These are phyloP conservation scores for Dunaliella sp. DNA, from an alignment of 139 green algal species.

Conservation along the genomic window DNA sequence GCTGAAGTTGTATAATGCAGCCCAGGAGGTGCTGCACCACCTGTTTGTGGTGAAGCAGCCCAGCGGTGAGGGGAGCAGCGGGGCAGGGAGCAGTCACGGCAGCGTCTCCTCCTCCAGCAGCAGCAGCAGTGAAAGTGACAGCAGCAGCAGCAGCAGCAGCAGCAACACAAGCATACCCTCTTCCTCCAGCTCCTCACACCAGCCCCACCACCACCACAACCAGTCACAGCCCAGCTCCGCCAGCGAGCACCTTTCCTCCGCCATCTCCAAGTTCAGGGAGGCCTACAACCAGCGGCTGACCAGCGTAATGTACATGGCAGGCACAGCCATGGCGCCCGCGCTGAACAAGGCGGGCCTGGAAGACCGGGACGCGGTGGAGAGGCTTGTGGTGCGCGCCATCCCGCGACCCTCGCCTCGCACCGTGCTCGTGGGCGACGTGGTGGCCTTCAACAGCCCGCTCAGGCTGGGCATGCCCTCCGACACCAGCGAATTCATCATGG, in stretches of 20 bases:
- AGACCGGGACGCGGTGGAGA: slow-evolving; percentile 49
- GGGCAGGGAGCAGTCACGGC: too few species aligned
- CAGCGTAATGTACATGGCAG: slow-evolving; percentile 34
- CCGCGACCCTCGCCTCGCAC: slow-evolving; percentile 35
- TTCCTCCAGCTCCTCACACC: too few species aligned
- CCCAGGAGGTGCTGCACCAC: slow-evolving; percentile 26
- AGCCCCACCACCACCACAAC: neutral
- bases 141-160: neutral
- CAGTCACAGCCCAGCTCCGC: neutral
- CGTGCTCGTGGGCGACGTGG: slow-evolving; percentile 42
- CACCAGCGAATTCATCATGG: slow-evolving; percentile 40
- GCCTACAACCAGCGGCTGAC: slow-evolving; percentile 36
- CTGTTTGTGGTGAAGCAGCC: slow-evolving; percentile 6
- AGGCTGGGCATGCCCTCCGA: neutral
- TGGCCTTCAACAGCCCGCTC: slow-evolving; percentile 59
- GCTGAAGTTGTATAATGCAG: slow-evolving; percentile 21
- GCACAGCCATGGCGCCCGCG: slow-evolving; percentile 57
- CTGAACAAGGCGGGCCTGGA: slow-evolving; percentile 46
- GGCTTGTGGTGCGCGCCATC: slow-evolving; percentile 65
- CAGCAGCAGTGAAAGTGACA: neutral
- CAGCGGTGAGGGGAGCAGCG: neutral
- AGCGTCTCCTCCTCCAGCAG: neutral
- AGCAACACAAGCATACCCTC: neutral
- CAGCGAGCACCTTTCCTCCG: neutral
- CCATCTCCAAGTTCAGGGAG: slow-evolving; percentile 28